Conservation (phyloP, 352 stramenopile genomes). For the Phytopythium sindhum region DNA sequence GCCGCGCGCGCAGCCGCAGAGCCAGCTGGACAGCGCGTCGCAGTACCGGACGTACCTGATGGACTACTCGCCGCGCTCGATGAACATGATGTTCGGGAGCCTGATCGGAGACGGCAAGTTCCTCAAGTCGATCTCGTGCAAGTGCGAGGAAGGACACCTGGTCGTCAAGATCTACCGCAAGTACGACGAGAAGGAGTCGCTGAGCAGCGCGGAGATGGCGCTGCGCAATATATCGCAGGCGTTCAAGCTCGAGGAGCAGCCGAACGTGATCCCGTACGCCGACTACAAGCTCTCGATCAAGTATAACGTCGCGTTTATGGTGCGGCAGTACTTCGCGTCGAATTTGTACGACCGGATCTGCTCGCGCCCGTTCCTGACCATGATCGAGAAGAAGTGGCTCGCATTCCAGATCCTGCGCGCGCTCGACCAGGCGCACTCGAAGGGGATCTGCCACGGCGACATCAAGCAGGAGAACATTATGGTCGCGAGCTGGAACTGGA, state of each 20-base stretch:
- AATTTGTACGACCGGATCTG: constrained; percentile 97
- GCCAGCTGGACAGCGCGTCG: constrained; percentile 75
- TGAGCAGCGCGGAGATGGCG: constrained; percentile 51
- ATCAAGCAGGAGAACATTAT: constrained; percentile 99
- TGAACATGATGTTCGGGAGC: constrained; percentile 85
- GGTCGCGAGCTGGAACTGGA: constrained; percentile 97
- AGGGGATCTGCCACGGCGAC: constrained; percentile 95
- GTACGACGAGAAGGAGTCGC: constrained; percentile 68
- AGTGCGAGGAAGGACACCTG: constrained; percentile 78
- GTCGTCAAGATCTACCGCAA: constrained; percentile 90
- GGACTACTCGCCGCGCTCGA: constrained; percentile 77
- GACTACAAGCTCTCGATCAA: constrained; percentile 77
- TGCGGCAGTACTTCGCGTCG: constrained; percentile 95
- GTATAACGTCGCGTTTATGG: constrained; percentile 89
- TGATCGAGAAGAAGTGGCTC: constrained; percentile 97
- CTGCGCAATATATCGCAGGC: constrained; percentile 48
- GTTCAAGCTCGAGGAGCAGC: constrained; percentile 67
- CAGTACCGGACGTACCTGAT: constrained; percentile 88
- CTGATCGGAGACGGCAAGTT: constrained; percentile 90
- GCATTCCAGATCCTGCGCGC: constrained; percentile 95
- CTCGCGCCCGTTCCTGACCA: constrained; percentile 93
- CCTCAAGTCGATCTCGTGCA: constrained; percentile 86
- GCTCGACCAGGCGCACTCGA: constrained; percentile 91
- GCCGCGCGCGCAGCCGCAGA: constrained; percentile 71
- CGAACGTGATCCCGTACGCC: constrained; percentile 82